Evolutionary conservation across 2,329 filamentous ascomycete species (phyloP), one percentile per base, ranked within the genome.

Genomic region (Ceratocystis eucalypticola): DNA sequence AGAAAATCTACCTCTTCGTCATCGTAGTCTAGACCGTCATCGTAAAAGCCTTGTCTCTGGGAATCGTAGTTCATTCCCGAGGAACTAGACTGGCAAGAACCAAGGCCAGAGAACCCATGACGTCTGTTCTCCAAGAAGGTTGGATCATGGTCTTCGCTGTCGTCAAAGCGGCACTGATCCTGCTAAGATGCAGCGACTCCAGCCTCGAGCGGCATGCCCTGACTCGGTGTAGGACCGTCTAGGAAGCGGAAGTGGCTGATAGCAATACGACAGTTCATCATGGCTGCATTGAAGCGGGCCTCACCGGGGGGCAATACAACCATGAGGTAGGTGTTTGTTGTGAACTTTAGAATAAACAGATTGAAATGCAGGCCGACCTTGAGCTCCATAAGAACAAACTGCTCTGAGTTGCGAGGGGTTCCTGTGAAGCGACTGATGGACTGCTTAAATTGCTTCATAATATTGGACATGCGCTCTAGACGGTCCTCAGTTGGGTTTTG

Each of bases 391-490:
- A 90, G 81, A 61, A 85, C 84, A 71, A 93, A 92, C 75, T 91
- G 88, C 75, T 91, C 89, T 3, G 87, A 86, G 70, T 88, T 89
- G 65, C 88, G 86, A n/a, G 88, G 88, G 30, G 88, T 88, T 62
- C 88, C 88, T 1, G 88, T 91, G 75, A 89, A 91, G 71, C 88
- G 85, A 66, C 84, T 86, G 68, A 84, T 83, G 69, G 80, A 84
- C 78, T 97, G 93, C 79, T 97, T 99, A 80, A 97, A 96, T 68
- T 93, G 92, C 78, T 99, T 99, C 77, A 99, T 88, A 73, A 99
- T 96, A 75, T 96, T 97, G 69, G 88, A 94, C 73, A 99, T 89
- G 71, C 82, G 88, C 80, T 99, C 94, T 72, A 96, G 91, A 2
- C 94, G 88, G 76, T 99, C 94, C 63, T 88, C 88, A 69, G 90